phyloP scores from a whole-genome alignment of 2,329 filamentous ascomycete species.

The Cladosporium velox region DNA sequence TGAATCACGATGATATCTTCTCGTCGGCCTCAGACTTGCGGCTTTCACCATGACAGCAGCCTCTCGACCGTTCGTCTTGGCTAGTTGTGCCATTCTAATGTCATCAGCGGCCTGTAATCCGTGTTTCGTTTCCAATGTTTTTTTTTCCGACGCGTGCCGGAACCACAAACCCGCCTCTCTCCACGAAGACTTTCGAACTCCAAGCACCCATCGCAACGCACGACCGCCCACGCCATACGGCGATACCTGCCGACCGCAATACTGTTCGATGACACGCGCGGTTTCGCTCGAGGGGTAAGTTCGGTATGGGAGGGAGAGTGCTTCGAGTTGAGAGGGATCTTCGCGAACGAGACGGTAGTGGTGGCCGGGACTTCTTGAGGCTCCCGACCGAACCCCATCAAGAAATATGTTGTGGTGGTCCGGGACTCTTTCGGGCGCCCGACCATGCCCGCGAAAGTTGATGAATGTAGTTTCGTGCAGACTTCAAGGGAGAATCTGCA shows the following conservation, averaged over 20 bases:
- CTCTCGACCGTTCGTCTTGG: not conserved
- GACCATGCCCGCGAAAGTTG: not conserved
- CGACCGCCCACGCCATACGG: not conserved
- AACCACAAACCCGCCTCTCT: conserved; percentile 1
- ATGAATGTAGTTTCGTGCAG: too few species aligned
- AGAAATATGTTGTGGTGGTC: not conserved
- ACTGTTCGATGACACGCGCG: not conserved
- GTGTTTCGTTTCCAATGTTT: not conserved
- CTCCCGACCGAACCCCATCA: not conserved
- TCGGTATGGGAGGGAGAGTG: not conserved
- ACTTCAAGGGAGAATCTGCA: not conserved
- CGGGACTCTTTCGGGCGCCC: not conserved
- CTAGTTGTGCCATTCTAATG: not conserved
- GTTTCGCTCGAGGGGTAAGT: not conserved
- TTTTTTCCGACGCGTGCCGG: not conserved
- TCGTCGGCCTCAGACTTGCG: not conserved
- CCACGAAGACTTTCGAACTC: not conserved
- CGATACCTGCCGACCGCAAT: not conserved
- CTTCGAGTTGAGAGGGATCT: not conserved
- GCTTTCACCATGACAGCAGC: not conserved
- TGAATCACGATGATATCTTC: not conserved
- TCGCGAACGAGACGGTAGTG: not conserved
- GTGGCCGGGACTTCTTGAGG: not conserved
- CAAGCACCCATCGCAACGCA: not conserved
- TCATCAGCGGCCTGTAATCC: not conserved